Base-by-base conservation (phyloP, 805 yeast species). In the Cyberlindnera petersonii region DNA sequence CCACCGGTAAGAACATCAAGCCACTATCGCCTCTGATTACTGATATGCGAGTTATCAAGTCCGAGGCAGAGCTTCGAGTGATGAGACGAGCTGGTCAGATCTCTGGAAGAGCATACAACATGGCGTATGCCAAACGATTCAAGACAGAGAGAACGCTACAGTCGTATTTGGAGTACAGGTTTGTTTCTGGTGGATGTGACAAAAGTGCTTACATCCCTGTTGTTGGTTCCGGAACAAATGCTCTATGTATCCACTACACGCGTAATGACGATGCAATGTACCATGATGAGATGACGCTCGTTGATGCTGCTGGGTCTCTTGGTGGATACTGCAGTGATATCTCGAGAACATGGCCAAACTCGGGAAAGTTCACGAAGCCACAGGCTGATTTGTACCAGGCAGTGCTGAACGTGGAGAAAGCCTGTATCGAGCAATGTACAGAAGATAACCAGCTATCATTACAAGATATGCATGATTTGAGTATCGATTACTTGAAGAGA, bases 271-370 rank as follows among this genome's bases (percentile, higher is more conserved):
- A 86, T 55, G 61, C 83, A 10, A 70, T 93, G 46, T 74, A 74
- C 41, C 72, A 75, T 30, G 87, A 80, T 47, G 97, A 91, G 46
- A 64, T 86, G 69, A 96, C 88, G 7, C 74, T 93, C 21, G 88
- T 93, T 4, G 99, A 93, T 61, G 98, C 98, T 4, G 94, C 95
- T 1, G 99, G 98, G 5, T 74, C 84, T 35, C 60, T 82, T 30
- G 98, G 98, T 28, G 97, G 97, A 1, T 93, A 93, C 61, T 81
- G 95, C 56, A 81, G 97, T 1, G 99, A 93, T 61, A 93, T 93
- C 32, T 89, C 98, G 2, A 73, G 99, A 47, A 83, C 97, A 0
- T 93, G 98, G 97, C 98, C 98, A 5, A 82, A 79, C 33, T 73
- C 74, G 26, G 86, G 94, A 3, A 66, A 63, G 34, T 93, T 93